These are phyloP conservation scores for Cunninghamia lanceolata DNA, from an alignment of 75 land plant genomes.

Conservation along the genomic window DNA sequence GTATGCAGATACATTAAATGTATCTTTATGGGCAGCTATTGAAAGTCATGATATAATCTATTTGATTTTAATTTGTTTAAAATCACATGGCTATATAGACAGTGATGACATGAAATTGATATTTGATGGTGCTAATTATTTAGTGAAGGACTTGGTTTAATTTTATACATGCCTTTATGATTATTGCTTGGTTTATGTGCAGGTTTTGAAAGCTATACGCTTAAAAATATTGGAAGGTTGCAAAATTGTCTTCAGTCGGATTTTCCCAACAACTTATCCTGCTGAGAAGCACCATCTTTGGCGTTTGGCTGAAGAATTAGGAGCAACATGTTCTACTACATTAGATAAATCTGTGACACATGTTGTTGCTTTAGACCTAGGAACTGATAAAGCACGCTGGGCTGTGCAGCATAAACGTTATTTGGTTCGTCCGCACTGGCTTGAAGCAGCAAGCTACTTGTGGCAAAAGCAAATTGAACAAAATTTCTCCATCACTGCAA, in stretches of 20 bases:
- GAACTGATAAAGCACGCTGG: constrained; percentile 85
- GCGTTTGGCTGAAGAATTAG: constrained; percentile 71
- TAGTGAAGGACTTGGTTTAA: background rate
- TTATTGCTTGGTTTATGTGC: background rate
- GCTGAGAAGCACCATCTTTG: constrained; percentile 51
- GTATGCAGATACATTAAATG: constrained; percentile 16
- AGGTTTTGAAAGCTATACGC: constrained; percentile 52
- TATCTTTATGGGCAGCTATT: background rate
- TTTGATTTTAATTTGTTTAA: background rate
- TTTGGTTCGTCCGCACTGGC: constrained; percentile 77
- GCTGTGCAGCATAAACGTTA: constrained; percentile 62
- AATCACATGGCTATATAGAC: background rate
- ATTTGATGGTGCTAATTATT: background rate
- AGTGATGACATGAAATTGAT: background rate
- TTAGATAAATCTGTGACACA: constrained; percentile 73
- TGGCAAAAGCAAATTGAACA: constrained; percentile 73
- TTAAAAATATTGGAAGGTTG: constrained; percentile 59
- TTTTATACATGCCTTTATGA: background rate
- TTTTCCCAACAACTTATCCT: constrained; percentile 34
- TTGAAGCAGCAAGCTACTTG: constrained; percentile 75
- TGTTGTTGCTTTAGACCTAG: constrained; percentile 64
- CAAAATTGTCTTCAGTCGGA: constrained; percentile 70
- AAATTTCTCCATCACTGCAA: constrained; percentile 42
- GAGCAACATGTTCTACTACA: constrained; percentile 62
- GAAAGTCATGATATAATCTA: background rate